phyloP scores from a whole-genome alignment of 208 protist species.

The Leishmania major region DNA sequence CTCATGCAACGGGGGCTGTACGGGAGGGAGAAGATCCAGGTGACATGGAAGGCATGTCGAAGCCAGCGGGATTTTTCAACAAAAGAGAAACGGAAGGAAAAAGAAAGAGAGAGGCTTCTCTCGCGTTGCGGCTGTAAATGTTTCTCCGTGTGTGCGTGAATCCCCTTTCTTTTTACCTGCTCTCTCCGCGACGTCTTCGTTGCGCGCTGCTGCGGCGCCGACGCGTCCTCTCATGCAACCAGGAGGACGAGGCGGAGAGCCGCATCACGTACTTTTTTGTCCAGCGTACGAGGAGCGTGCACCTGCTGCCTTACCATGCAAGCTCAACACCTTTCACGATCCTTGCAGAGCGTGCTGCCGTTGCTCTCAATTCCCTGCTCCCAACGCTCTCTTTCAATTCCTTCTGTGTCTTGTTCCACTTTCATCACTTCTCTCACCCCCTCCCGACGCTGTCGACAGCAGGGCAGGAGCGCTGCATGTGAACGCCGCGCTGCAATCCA shows the following conservation, averaged over 20 bases:
- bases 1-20: not conserved
- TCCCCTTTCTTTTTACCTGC: not conserved
- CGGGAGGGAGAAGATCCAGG: no score
- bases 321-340: not conserved
- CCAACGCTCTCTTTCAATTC: not conserved
- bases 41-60: no score
- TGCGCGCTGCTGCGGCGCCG: not conserved
- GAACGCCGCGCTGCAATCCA: no score
- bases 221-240: not conserved
- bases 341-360: not conserved
- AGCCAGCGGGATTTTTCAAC: not conserved
- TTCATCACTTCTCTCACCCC: not conserved
- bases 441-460: not conserved
- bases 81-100: not conserved
- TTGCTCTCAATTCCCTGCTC: not conserved
- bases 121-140: not conserved
- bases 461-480: not conserved
- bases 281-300: not conserved
- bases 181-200: not conserved
- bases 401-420: not conserved
- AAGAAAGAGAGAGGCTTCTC: not conserved
- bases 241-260: not conserved
- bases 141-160: not conserved
- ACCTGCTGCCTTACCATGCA: not conserved
- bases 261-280: not conserved